Evolutionary conservation across 371 early-diverging fungal species (phyloP).

Genomic region (Circinella minor): DNA sequence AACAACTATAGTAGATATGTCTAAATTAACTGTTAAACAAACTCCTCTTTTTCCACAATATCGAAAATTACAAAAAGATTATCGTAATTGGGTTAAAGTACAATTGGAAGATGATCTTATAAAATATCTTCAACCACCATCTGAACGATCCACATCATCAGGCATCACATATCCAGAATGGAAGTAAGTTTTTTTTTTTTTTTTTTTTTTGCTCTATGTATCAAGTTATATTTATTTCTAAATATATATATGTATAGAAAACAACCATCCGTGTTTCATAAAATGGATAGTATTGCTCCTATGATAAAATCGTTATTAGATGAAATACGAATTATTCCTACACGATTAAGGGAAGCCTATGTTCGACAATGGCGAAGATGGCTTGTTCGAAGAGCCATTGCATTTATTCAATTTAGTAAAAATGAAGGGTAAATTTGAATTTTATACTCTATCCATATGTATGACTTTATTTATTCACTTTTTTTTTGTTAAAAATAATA

Average conservation of each 20-base stretch:
- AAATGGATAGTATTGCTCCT: constrained; percentile 51
- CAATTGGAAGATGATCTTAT: constrained; percentile 35
- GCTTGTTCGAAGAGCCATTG: constrained; percentile 47
- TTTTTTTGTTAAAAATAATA: background rate
- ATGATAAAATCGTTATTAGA: constrained; percentile 57
- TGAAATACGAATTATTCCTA: constrained; percentile 49
- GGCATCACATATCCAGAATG: constrained; percentile 17
- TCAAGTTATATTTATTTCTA: background rate
- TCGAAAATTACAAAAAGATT: constrained; percentile 38
- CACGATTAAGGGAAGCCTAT: constrained; percentile 58
- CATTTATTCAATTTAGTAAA: constrained; percentile 56
- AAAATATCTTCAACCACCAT: constrained; percentile 9
- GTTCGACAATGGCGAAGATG: constrained; percentile 61
- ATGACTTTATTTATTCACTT: too few species aligned
- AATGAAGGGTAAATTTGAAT: constrained; percentile 55
- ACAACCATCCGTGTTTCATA: constrained; percentile 36
- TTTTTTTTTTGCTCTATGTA: background rate
- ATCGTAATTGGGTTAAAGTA: constrained; percentile 22
- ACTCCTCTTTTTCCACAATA: constrained; percentile 57
- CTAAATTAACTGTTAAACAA: constrained; percentile 51
- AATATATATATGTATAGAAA: constrained; percentile 3
- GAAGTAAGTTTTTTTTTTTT: constrained; percentile 23
- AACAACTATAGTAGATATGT: constrained; percentile 61
- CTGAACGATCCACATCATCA: background rate
- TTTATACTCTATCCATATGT: background rate